Conservation (phyloP, 208 protist genomes). For the Leishmania gerbilli region DNA sequence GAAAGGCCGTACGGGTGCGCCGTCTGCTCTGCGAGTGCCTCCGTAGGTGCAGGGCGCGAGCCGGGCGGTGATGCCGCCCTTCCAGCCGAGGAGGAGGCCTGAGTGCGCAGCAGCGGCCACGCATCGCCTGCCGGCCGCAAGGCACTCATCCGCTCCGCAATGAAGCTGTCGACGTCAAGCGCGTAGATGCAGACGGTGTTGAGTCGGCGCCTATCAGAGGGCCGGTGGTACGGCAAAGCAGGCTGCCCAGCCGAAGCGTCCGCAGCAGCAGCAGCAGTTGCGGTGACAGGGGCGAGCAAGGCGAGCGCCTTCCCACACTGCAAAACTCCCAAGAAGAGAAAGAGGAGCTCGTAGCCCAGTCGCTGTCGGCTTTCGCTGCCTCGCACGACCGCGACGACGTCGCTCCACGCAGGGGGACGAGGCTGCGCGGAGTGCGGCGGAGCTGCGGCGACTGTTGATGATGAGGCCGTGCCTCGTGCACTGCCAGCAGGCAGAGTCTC, state of each 20-base stretch:
- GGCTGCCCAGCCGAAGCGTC: background rate
- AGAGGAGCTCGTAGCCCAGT: conserved; percentile 52
- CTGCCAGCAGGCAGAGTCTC: background rate
- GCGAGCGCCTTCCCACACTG: conserved; percentile 14
- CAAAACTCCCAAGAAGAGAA: conserved; percentile 23
- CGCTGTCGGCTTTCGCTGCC: conserved; percentile 45
- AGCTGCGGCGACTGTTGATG: background rate
- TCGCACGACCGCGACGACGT: conserved; percentile 36
- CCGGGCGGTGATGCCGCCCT: background rate
- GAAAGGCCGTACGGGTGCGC: conserved; percentile 14
- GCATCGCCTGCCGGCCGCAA: background rate
- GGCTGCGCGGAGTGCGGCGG: background rate
- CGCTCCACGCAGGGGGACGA: conserved; percentile 19
- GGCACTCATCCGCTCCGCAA: conserved; percentile 19
- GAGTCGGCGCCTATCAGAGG: background rate
- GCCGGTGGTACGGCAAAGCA: background rate
- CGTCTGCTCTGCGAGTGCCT: conserved; percentile 3
- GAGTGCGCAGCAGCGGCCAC: background rate
- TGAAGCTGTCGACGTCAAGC: conserved; percentile 39
- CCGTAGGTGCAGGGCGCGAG: background rate
- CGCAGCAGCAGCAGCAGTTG: background rate
- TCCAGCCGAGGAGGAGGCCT: background rate
- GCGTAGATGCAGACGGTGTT: conserved; percentile 4
- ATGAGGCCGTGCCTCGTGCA: background rate
- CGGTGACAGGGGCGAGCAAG: conserved; percentile 11